Conservation (phyloP, 2,329 filamentous ascomycete species). For the Monilinia fructigena region DNA sequence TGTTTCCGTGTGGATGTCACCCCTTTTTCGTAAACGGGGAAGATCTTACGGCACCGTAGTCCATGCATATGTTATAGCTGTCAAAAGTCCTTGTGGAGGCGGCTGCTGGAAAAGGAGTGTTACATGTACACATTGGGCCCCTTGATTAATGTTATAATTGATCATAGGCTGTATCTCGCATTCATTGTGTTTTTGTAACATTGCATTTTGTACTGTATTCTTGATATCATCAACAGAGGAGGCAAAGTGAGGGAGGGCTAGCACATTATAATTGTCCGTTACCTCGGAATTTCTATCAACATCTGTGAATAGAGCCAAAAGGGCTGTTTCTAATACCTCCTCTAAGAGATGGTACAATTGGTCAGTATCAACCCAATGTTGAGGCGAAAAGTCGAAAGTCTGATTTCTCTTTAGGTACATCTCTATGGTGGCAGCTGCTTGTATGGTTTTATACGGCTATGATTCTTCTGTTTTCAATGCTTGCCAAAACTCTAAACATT, state of each 20-base stretch:
- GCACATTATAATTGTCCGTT: neutral
- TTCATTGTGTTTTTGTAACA: neutral
- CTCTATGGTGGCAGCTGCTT: slow-evolving; percentile 65
- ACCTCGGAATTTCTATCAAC: neutral
- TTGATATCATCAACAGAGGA: neutral
- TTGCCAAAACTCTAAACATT: slow-evolving; percentile 65
- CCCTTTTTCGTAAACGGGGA: neutral
- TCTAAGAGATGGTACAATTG: slow-evolving; percentile 23
- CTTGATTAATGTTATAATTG: neutral
- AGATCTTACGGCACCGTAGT: slow-evolving; percentile 8
- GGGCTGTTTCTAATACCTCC: slow-evolving; percentile 13
- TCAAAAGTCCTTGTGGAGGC: neutral
- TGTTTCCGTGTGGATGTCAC: slow-evolving; percentile 18
- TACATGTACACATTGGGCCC: slow-evolving; percentile 7
- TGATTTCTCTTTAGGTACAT: slow-evolving; percentile 53
- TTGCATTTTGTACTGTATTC: neutral
- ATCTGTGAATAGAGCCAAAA: neutral
- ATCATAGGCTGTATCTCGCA: neutral
- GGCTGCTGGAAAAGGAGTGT: neutral
- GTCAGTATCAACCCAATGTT: neutral
- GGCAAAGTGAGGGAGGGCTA: neutral
- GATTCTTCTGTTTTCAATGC: slow-evolving; percentile 74
- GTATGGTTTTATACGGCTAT: slow-evolving; percentile 76
- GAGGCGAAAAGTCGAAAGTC: neutral
- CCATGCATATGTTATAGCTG: slow-evolving; percentile 7